Conservation (phyloP, 371 early-diverging fungal genomes). For the Apophysomyces trapeziformis region DNA sequence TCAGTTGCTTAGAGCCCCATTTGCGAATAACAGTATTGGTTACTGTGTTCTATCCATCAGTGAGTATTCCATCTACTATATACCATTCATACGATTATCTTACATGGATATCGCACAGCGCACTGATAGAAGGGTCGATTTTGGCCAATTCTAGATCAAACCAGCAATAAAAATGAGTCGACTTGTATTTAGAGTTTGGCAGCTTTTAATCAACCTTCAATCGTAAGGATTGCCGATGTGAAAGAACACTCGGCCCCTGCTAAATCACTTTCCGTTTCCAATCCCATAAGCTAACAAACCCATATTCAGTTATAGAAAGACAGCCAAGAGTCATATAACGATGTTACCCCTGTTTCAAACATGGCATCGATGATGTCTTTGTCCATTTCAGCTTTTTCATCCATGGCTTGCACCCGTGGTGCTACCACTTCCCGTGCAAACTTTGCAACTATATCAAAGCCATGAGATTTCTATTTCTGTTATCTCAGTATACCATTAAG, state of each 20-base stretch:
- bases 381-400: conserved; percentile 86
- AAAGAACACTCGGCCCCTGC: conserved; percentile 88
- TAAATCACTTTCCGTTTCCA: conserved; percentile 82
- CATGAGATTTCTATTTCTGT: too few species aligned
- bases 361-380: conserved; percentile 77
- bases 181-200: not conserved
- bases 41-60: conserved; percentile 75
- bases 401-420: conserved; percentile 94
- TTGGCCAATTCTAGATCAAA: conserved; percentile 80
- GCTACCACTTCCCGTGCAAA: conserved; percentile 82
- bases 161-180: not conserved
- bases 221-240: conserved; percentile 86
- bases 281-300: conserved; percentile 82
- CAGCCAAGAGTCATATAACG: not conserved
- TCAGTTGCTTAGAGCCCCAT: conserved; percentile 72
- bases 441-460: conserved; percentile 35
- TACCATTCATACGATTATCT: not conserved
- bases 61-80: not conserved
- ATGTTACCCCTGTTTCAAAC: conserved; percentile 84
- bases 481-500: too few species aligned
- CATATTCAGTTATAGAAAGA: not conserved
- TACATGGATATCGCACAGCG: conserved; percentile 94
- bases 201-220: conserved; percentile 65
- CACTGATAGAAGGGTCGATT: conserved; percentile 91
- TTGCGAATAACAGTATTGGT: conserved; percentile 91